phyloP scores from a whole-genome alignment of 345 rosid genomes.

The Aurinia saxatilis region DNA sequence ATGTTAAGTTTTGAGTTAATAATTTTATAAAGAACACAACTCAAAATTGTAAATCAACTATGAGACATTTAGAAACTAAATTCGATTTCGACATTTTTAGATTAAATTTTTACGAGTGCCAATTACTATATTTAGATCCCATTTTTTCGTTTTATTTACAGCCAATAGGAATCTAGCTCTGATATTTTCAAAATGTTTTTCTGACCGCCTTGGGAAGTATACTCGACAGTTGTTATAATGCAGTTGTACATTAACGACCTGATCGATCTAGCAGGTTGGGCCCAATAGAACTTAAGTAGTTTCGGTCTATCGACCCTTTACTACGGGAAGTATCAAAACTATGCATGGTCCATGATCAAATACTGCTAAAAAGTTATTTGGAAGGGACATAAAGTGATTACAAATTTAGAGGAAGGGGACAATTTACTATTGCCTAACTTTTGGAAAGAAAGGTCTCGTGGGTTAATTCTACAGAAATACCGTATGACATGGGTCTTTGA shows the following conservation, averaged over 20 bases:
- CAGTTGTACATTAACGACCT: slow-evolving; percentile 42
- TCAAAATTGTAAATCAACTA: no score
- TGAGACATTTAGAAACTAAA: no score
- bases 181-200: slow-evolving; percentile 44
- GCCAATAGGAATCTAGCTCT: no score
- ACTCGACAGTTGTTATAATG: slow-evolving; percentile 46
- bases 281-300: slow-evolving; percentile 35
- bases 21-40: no score
- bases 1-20: no score
- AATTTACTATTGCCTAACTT: slow-evolving; percentile 50
- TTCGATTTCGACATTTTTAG: no score
- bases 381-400: slow-evolving; percentile 47
- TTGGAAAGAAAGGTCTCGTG: no score
- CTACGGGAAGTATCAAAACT: slow-evolving; percentile 54
- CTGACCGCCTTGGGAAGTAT: slow-evolving; percentile 64
- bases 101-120: no score
- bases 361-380: slow-evolving; percentile 40
- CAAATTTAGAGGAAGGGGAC: slow-evolving; percentile 29
- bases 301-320: slow-evolving; percentile 51
- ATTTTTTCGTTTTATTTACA: no score
- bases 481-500: no score
- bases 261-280: slow-evolving; percentile 61
- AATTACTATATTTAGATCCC: no score
- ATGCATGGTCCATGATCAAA: slow-evolving; percentile 48
- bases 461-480: no score